Conservation (phyloP, 768 basidiomycete species). For the Tulasnella sp. region DNA sequence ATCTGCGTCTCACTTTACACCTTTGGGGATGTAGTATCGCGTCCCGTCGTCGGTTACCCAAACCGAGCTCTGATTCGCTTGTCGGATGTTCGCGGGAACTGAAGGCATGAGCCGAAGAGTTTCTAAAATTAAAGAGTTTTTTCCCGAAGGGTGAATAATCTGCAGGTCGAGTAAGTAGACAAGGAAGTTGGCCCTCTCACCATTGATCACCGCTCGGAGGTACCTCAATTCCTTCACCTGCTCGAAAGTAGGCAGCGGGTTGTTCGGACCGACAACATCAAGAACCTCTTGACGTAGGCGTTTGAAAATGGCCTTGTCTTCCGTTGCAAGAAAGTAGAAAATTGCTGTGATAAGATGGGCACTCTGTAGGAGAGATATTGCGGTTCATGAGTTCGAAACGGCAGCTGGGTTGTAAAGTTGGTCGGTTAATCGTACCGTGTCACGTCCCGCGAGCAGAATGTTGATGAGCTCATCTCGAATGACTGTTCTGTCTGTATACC, state of each 20-base stretch:
- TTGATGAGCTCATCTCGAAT: slow-evolving; percentile 62
- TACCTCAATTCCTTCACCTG: slow-evolving; percentile 57
- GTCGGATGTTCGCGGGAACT: slow-evolving; percentile 34
- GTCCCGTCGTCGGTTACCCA: slow-evolving; percentile 22
- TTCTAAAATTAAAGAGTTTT: slow-evolving; percentile 36
- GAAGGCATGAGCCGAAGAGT: slow-evolving; percentile 53
- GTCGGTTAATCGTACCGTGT: slow-evolving; percentile 52
- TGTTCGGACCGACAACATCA: slow-evolving; percentile 42
- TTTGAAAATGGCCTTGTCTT: slow-evolving; percentile 46
- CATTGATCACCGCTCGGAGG: slow-evolving; percentile 62
- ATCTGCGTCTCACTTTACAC: neutral
- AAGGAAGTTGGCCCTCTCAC: slow-evolving; percentile 42
- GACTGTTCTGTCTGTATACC: too few species aligned
- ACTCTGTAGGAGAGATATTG: slow-evolving; percentile 35
- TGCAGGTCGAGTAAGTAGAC: neutral
- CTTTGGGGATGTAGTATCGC: slow-evolving; percentile 25
- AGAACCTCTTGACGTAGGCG: slow-evolving; percentile 52
- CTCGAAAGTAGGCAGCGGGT: slow-evolving; percentile 47
- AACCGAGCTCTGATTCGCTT: slow-evolving; percentile 17
- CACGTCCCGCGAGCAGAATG: slow-evolving; percentile 69
- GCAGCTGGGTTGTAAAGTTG: neutral
- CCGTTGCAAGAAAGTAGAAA: slow-evolving; percentile 49
- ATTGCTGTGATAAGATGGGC: slow-evolving; percentile 51
- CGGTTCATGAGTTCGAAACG: neutral
- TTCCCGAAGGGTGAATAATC: neutral